These are phyloP conservation scores for Populus tremula DNA, from an alignment of 345 rosid species.

Conservation along the genomic window DNA sequence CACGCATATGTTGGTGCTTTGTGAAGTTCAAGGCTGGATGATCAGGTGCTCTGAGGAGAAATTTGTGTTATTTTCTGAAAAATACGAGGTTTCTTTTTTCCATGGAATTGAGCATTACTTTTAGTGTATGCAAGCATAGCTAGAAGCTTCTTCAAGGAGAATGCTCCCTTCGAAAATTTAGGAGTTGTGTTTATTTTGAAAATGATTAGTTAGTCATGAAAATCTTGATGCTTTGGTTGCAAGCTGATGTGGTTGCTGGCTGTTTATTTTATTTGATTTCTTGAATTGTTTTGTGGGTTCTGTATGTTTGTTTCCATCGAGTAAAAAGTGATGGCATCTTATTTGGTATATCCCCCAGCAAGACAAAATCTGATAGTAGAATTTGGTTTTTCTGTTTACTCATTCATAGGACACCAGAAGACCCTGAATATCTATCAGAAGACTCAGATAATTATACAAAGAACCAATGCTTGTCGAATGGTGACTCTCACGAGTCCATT, in stretches of 20 bases:
- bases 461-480: conserved; percentile 49
- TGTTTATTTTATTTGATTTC: neutral
- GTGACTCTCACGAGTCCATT: conserved; percentile 53
- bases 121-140: neutral
- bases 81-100: neutral
- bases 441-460: conserved; percentile 56
- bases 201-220: neutral
- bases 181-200: neutral
- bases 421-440: conserved; percentile 55
- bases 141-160: neutral
- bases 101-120: neutral
- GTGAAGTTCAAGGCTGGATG: neutral
- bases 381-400: conserved; percentile 13
- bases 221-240: conserved; percentile 5
- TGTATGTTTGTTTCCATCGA: neutral
- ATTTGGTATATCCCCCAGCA: neutral
- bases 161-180: neutral
- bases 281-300: neutral
- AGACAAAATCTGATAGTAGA: conserved; percentile 12
- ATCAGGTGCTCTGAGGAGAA: neutral
- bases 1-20: neutral
- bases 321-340: neutral
- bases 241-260: neutral
- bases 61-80: neutral
- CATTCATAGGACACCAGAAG: conserved; percentile 70